These are phyloP conservation scores for Athelia psychrophila DNA, from an alignment of 1,284 basidiomycete genomes.

Conservation along the genomic window DNA sequence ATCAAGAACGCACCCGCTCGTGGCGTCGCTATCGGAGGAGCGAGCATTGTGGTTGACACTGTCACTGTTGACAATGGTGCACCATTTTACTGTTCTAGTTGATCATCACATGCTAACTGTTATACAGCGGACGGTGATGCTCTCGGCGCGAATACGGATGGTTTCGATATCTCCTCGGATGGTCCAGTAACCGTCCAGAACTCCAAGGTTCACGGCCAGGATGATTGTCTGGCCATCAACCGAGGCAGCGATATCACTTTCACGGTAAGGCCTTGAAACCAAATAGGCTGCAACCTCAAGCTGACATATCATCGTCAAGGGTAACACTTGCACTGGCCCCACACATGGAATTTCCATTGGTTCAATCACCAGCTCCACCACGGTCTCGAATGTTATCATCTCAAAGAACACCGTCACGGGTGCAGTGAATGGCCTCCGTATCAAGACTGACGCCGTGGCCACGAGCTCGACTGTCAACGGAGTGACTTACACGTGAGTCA, in stretches of 20 bases:
- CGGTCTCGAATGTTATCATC: conserved; percentile 36
- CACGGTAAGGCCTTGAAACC: conserved; percentile 9
- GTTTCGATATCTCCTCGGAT: conserved; percentile 37
- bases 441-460: conserved; percentile 35
- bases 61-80: conserved; percentile 24
- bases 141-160: conserved; percentile 36
- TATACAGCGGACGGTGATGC: conserved; percentile 21
- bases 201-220: conserved; percentile 27
- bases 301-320: background rate
- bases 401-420: conserved; percentile 26
- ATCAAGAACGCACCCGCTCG: conserved; percentile 31
- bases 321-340: conserved; percentile 42
- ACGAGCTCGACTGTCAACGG: conserved; percentile 30
- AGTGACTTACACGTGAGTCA: conserved; percentile 30
- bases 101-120: conserved; percentile 8
- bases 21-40: conserved; percentile 18
- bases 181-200: conserved; percentile 30
- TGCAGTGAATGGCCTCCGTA: conserved; percentile 33
- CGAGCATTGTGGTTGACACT: conserved; percentile 16
- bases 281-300: too few species aligned
- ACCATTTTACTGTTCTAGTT: background rate
- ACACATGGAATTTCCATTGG: conserved; percentile 53
- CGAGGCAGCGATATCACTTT: conserved; percentile 45
- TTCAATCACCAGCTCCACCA: conserved; percentile 35
- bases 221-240: conserved; percentile 56